Conservation (phyloP, 2,329 filamentous ascomycete genomes). For the Trichoderma sp. region DNA sequence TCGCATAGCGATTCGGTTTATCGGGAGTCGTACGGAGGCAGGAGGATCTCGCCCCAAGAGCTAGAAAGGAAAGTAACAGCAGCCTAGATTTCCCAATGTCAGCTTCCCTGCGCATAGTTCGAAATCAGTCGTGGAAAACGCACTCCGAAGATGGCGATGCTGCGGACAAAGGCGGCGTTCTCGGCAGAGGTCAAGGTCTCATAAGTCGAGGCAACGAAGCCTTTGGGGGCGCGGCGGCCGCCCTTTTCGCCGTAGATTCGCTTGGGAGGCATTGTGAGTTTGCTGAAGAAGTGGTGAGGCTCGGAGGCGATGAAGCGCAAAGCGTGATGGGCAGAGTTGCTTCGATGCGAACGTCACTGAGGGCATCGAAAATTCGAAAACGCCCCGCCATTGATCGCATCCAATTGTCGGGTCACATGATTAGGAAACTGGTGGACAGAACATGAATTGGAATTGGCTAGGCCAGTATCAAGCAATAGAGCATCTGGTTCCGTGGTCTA, state of each 20-base stretch:
- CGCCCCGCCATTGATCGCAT: slow-evolving; percentile 22
- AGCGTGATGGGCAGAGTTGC: background rate
- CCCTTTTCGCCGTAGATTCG: slow-evolving; percentile 52
- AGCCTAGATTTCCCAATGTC: slow-evolving; percentile 41
- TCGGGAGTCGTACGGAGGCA: slow-evolving; percentile 54
- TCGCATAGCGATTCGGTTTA: background rate
- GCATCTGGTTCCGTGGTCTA: slow-evolving; percentile 21
- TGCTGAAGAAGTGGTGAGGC: background rate
- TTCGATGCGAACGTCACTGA: slow-evolving; percentile 17
- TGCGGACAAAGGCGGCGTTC: slow-evolving; percentile 66
- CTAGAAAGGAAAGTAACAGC: slow-evolving; percentile 66
- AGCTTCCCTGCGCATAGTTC: background rate
- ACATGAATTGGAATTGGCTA: background rate
- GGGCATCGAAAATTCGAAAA: slow-evolving; percentile 27
- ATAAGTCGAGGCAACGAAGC: slow-evolving; percentile 58
- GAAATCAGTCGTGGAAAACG: slow-evolving; percentile 32
- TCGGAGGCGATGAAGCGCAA: background rate
- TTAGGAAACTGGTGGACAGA: background rate
- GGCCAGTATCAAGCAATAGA: background rate
- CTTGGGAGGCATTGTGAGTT: slow-evolving; percentile 60
- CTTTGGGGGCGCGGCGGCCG: slow-evolving; percentile 42
- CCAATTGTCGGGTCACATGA: slow-evolving; percentile 29
- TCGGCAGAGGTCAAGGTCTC: slow-evolving; percentile 62
- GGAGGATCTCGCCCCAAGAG: slow-evolving; percentile 63
- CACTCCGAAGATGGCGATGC: slow-evolving; percentile 66